Base-by-base conservation (phyloP, 2,329 filamentous ascomycete genomes). In the Pseudogymnoascus sp. region DNA sequence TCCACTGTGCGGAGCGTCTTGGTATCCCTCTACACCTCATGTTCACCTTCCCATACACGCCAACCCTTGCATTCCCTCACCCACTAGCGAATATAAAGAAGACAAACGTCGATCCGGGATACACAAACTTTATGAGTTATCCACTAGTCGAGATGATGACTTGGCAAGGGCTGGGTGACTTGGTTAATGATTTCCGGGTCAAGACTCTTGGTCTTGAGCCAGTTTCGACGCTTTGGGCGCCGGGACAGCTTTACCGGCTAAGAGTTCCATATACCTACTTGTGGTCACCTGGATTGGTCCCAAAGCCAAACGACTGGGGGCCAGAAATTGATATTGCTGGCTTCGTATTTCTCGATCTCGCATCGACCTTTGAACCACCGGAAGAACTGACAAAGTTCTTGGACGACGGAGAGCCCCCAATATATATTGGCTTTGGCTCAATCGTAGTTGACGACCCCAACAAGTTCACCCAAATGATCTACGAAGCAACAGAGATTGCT, bases 21-120 rank as follows among this genome's bases (percentile, higher is more conserved):
- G 89, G 65, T 83, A 1, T 75, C 84, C 11, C 83, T 83, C 72
- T 92, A 3, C 87, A 91, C 69, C 76, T 95, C 65, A 92, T 95
- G 86, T 96, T 95, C 71, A 96, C 91, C 64, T 87, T 92, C 64
- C 89, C 89, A 0, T 92, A 89, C 68, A 88, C 84, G 0, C 87
- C 88, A 0, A 92, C 89, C 0, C 80, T 84, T 60, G 79, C 83
- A 0, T 92, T 92, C 63, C 88, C 89, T 0, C 89, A 92, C 68
- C 89, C 89, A 0, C 73, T 92, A 50, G 87, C 88, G 5, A 89
- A 84, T 67, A 85, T 92, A 73, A 87, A 86, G 67, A 80, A 81
- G 63, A 61, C 80, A 11, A 89, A 89, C 63, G 82, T 89, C 5
- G 86, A 91, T 65, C 78, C 82, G 1, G 83, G 83, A 21, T 88